Evolutionary conservation across 352 stramenopile species (phyloP), one percentile per base, ranked within the genome.

Genomic region (Pythium rishiriense): DNA sequence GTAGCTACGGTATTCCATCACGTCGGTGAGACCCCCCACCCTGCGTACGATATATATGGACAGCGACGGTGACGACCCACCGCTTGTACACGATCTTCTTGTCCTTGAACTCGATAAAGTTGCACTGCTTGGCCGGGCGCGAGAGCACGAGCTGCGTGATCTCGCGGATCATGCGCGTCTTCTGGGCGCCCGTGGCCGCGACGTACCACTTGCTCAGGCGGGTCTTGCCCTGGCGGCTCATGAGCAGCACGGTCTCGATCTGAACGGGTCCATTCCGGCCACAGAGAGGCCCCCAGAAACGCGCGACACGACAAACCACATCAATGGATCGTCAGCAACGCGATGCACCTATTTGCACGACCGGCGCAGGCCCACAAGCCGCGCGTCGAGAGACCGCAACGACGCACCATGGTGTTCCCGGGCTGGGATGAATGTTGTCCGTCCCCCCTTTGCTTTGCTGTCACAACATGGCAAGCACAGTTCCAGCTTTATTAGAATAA

Each of bases 21-120:
- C n/a, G 21, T 9, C 12, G 17, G 14, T 43, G 5, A 58, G 28
- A 68, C 35, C n/a, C n/a, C n/a, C n/a, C n/a, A n/a, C n/a, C n/a
- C n/a, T n/a, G n/a, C n/a, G n/a, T n/a, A n/a, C n/a, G n/a, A n/a
- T n/a, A n/a, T n/a, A n/a, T n/a, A n/a, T n/a, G n/a, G n/a, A n/a
- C n/a, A n/a, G n/a, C n/a, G n/a, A n/a, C n/a, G n/a, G n/a, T n/a
- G n/a, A 58, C 21, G 2, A 54, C 75, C 49, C 58, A 96, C 78
- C 97, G 80, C 76, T 98, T 93, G 80, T 99, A 99, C 6, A 99
- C 91, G 69, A 99, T 98, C 73, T 99, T 99, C 72, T 98, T 97
- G 54, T 98, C 91, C 70, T 97, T 97, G 82, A 98, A 98, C 76
- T 99, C 97, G 69, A 99, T 98, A 70, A 99, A 99, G 65, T 95